Conservation (phyloP, 2,329 filamentous ascomycete genomes). For the Helotiales sp. region DNA sequence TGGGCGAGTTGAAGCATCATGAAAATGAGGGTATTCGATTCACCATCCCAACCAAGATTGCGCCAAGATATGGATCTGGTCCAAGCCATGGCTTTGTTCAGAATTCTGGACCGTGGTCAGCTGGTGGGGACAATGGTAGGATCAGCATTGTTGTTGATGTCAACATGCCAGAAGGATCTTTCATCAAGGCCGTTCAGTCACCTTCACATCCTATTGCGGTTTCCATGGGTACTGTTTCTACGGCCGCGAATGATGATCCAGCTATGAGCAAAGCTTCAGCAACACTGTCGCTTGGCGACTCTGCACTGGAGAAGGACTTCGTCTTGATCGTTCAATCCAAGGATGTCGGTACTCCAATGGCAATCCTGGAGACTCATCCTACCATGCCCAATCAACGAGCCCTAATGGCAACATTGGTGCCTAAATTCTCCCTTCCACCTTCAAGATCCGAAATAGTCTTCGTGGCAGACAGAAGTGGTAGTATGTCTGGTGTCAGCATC, state of each 20-base stretch:
- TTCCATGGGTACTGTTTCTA: slow-evolving; percentile 59
- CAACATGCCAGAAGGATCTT: slow-evolving; percentile 54
- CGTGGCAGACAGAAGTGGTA: slow-evolving; percentile 70
- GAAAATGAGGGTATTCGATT: slow-evolving; percentile 67
- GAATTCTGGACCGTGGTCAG: not conserved
- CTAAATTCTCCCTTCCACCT: slow-evolving; percentile 62
- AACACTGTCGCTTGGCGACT: slow-evolving; percentile 51
- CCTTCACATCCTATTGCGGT: slow-evolving; percentile 69
- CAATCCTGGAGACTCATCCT: slow-evolving; percentile 66
- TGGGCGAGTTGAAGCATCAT: slow-evolving; percentile 73
- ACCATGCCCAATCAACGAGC: slow-evolving; percentile 61
- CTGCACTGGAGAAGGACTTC: slow-evolving; percentile 64
- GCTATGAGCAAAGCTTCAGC: slow-evolving; percentile 62
- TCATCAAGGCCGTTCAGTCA: slow-evolving; percentile 63
- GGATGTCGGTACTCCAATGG: slow-evolving; percentile 59
- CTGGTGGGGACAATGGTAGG: slow-evolving; percentile 9
- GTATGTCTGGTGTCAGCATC: slow-evolving; percentile 58
- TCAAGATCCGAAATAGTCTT: slow-evolving; percentile 66
- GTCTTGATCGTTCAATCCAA: slow-evolving; percentile 63
- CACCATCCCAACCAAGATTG: slow-evolving; percentile 67
- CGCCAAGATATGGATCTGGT: slow-evolving; percentile 61
- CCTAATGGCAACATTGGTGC: slow-evolving; percentile 70
- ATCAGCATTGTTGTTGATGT: slow-evolving; percentile 55
- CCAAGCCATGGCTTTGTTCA: slow-evolving; percentile 3
- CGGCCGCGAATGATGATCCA: slow-evolving; percentile 45